Base-by-base conservation (phyloP, 2,329 filamentous ascomycete species). In the Aspergillaceae sp. region DNA sequence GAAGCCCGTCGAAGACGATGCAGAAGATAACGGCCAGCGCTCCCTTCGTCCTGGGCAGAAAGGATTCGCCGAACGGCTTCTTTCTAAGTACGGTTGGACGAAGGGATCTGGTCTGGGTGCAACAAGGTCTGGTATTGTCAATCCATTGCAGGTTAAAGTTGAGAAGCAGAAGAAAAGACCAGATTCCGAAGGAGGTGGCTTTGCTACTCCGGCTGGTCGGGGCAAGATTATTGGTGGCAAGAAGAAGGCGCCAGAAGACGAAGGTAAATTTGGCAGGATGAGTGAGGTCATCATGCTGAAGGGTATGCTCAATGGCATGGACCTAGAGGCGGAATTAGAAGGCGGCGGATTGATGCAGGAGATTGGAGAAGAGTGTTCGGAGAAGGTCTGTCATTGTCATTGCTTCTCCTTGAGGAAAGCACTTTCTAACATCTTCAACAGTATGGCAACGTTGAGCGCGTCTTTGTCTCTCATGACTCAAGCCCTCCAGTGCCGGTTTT, bases 31-130 rank as follows among this genome's bases (percentile, higher is more conserved):
- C 43, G 61, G 65, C 19, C 67, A 74, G 30, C 78, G 79, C 34
- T 83, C 83, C 37, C 79, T 73, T 47, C 80, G 83, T 2, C 88
- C 89, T 0, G 87, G 88, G 10, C 86, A 94, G 65, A 79, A 82
- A 53, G 86, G 84, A 43, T 95, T 95, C 65, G 92, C 88, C 0
- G 80, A 89, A 54, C 84, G 89, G 32, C 78, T 97, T 46, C 88
- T 98, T 81, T 79, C 81, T 50, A 97, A 96, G 64, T 92, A 95
- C 69, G 92, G 92, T 46, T 97, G 90, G 87, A 84, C 82, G 33
- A 84, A 90, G 59, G 92, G 92, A 27, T 78, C 84, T 51, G 92
- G 92, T 19, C 79, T 98, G 3, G 92, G 92, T 54, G 89, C 87
- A 10, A 79, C 83, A 51, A 82, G 81, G 30, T 81, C 82, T 27